Evolutionary conservation across 495 filamentous ascomycete species (phyloP), one percentile per base, ranked within the genome.

Genomic region (Beverwykella pulmonaria): DNA sequence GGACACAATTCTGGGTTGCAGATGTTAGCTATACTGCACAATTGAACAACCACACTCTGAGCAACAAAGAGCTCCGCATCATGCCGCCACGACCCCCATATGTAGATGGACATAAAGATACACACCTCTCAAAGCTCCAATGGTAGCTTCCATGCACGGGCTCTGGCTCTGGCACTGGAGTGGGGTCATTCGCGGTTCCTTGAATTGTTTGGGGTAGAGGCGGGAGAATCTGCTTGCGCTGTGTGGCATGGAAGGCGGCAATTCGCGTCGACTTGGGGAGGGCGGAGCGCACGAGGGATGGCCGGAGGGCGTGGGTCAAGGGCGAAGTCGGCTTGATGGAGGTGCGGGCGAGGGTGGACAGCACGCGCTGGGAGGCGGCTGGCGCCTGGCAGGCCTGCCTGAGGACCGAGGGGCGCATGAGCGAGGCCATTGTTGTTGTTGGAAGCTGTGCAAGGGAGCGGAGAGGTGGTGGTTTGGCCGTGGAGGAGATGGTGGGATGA

Each of bases 141-240:
- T 98, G 94, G 83, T 98, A 98, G 77, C 90, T 93, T 58, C 94
- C 95, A 78, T 98, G 88, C 22, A 84, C 80, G 17, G 92, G 87
- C 57, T 83, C 86, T 41, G 90, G 69, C 10, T 82, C 69, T 26
- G 91, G 92, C n/a, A 97, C 75, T 26, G 84, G 86, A 49, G 84
- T 89, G 58, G 94, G 82, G 76, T 98, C 94, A 80, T 98, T 98
- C 70, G 90, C 90, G 2, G 72, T 73, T 27, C 76, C 76, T 27
- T 70, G 17, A 44, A 78, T 71, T 75, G 73, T 63, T 77, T 79
- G 80, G 20, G 80, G 80, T 26, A 79, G 78, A n/a, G 80, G 75
- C 29, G 80, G 80, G 30, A 82, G 77, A 39, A 82, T 80, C 20
- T 59, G 63, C 55, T 72, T 70, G 25, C 64, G 62, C 27, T 62